Evolutionary conservation across 2,329 filamentous ascomycete genomes (phyloP).

Genomic region (Meredithiella fracta): DNA sequence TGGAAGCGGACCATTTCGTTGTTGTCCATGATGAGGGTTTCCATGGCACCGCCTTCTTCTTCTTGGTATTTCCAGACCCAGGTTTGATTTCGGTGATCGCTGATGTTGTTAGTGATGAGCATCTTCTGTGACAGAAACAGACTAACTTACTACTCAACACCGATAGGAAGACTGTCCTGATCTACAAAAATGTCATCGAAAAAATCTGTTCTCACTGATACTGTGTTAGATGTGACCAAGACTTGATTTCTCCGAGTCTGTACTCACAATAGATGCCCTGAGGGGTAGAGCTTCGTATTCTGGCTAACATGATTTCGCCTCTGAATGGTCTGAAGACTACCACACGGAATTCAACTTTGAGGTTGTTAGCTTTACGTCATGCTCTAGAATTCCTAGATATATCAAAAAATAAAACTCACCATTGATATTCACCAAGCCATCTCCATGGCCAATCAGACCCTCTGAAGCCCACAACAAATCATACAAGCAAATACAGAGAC

Average conservation of each 20-base stretch:
- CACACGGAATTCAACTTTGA: slow-evolving; percentile 72
- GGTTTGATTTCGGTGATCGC: slow-evolving; percentile 56
- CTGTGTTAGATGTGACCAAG: background rate
- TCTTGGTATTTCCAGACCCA: slow-evolving; percentile 74
- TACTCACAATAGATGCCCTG: slow-evolving; percentile 52
- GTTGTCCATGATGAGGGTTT: slow-evolving; percentile 71
- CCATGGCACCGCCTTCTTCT: slow-evolving; percentile 16
- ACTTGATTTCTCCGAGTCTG: background rate
- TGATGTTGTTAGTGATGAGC: slow-evolving; percentile 24
- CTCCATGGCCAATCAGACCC: slow-evolving; percentile 83
- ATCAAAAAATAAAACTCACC: slow-evolving; percentile 32
- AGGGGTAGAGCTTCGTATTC: slow-evolving; percentile 58
- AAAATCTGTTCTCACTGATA: slow-evolving; percentile 59
- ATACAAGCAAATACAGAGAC: slow-evolving; percentile 84
- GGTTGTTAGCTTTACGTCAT: background rate
- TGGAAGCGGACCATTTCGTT: slow-evolving; percentile 78
- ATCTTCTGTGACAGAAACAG: no score
- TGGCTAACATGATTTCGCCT: slow-evolving; percentile 74
- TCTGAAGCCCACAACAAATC: slow-evolving; percentile 81
- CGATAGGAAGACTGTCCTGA: slow-evolving; percentile 54
- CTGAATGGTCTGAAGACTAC: slow-evolving; percentile 94
- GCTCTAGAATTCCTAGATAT: no score
- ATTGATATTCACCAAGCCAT: slow-evolving; percentile 85
- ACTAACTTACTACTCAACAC: slow-evolving; percentile 56
- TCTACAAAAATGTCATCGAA: slow-evolving; percentile 85